phyloP scores from a whole-genome alignment of 1,284 basidiomycete genomes.

The Marasmius sp. region DNA sequence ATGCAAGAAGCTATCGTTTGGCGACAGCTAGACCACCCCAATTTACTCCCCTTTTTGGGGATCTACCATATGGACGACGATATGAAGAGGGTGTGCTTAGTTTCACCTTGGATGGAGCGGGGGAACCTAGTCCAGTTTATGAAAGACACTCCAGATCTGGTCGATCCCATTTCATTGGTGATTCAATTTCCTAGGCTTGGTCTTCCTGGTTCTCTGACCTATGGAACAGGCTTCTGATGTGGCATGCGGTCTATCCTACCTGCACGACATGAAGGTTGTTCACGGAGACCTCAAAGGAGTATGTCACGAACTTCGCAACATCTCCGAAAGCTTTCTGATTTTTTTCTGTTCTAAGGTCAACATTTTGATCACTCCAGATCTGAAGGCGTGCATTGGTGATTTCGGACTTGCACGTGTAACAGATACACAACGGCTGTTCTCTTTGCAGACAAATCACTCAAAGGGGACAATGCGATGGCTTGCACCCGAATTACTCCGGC shows the following conservation, averaged over 20 bases:
- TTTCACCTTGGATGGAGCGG: slow-evolving; percentile 1
- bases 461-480: not conserved
- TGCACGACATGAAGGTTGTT: not conserved
- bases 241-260: not conserved
- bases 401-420: not conserved
- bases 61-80: not conserved
- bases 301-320: not conserved
- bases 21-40: not conserved
- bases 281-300: not conserved
- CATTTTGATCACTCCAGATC: not conserved
- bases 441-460: not conserved
- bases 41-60: not conserved
- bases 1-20: not conserved
- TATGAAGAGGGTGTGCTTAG: not conserved
- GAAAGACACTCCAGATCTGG: not conserved
- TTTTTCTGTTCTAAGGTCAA: not conserved
- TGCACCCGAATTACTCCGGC: not conserved
- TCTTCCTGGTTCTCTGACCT: not conserved
- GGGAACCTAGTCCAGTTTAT: not conserved
- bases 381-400: not conserved
- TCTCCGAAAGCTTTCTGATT: no score
- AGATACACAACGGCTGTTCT: not conserved
- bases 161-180: not conserved
- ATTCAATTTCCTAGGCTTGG: not conserved
- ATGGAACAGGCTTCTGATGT: not conserved